These are phyloP conservation scores for Exsudoporus floridanus DNA, from an alignment of 1,284 basidiomycete genomes.

Conservation along the genomic window DNA sequence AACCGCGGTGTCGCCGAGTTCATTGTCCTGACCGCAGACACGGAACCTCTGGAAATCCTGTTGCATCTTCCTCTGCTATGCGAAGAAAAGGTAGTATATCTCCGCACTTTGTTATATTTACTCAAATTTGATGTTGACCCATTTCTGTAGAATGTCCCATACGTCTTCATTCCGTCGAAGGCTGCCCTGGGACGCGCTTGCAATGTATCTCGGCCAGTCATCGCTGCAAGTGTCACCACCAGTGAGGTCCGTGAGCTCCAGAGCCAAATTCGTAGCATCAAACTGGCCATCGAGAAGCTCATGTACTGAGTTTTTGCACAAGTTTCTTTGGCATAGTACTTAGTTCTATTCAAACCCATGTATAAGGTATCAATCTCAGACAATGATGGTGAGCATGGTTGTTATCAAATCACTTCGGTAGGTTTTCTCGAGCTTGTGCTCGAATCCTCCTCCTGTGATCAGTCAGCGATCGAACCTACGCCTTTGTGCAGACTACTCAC, in stretches of 20 bases:
- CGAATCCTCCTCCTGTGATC: conserved; percentile 65
- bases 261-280: conserved; percentile 89
- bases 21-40: conserved; percentile 96
- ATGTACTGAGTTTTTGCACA: conserved; percentile 27
- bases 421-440: conserved; percentile 82
- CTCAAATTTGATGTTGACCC: not conserved
- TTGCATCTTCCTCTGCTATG: conserved; percentile 96
- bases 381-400: not conserved
- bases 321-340: conserved; percentile 1
- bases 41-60: conserved; percentile 97
- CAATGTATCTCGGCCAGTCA: conserved; percentile 94
- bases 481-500: conserved; percentile 47
- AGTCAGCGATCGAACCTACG: conserved; percentile 6
- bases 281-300: conserved; percentile 82
- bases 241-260: conserved; percentile 93
- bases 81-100: conserved; percentile 84
- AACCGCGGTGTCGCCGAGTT: conserved; percentile 99
- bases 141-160: conserved; percentile 80
- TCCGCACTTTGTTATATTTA: not conserved
- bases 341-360: conserved; percentile 17
- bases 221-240: conserved; percentile 93
- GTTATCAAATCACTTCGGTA: conserved; percentile 60
- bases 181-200: conserved; percentile 95
- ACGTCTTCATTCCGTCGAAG: conserved; percentile 93
- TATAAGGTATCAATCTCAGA: conserved; percentile 4